A percentile compares a stretch with the other conserved stretches of the same genome.
Conservation (phyloP, 140 eudicot genomes). For the Bidens hawaiensis region DNA sequence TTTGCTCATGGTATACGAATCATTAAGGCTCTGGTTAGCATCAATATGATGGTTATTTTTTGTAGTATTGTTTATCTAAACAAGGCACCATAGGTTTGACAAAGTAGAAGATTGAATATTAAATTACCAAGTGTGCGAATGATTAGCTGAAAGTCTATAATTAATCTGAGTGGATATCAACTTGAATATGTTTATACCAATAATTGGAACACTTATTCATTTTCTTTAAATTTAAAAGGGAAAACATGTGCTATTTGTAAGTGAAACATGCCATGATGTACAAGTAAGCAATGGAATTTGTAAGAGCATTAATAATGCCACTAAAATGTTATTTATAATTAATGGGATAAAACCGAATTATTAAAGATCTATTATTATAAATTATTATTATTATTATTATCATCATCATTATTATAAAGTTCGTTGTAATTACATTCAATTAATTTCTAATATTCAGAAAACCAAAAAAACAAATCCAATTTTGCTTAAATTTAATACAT, state of each 20-base stretch:
- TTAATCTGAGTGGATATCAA: slow-evolving; percentile 19
- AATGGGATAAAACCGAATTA: background rate
- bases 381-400: no score
- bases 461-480: no score
- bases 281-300: slow-evolving; percentile 3
- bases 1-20: background rate
- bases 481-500: no score
- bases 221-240: background rate
- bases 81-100: background rate
- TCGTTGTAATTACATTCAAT: no score
- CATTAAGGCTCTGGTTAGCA: background rate
- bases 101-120: slow-evolving; percentile 3
- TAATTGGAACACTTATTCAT: slow-evolving; percentile 10
- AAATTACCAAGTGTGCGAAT: background rate
- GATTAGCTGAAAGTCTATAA: background rate
- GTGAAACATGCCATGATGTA: slow-evolving; percentile 12
- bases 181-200: slow-evolving; percentile 18
- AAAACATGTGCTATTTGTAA: slow-evolving; percentile 16
- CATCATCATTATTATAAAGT: no score
- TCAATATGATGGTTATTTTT: background rate
- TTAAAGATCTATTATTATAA: background rate
- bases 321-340: background rate
- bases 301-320: background rate
- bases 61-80: background rate
- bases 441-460: no score